Base-by-base conservation (phyloP, 169 alveolate genomes). In the Toxoplasma gondii region DNA sequence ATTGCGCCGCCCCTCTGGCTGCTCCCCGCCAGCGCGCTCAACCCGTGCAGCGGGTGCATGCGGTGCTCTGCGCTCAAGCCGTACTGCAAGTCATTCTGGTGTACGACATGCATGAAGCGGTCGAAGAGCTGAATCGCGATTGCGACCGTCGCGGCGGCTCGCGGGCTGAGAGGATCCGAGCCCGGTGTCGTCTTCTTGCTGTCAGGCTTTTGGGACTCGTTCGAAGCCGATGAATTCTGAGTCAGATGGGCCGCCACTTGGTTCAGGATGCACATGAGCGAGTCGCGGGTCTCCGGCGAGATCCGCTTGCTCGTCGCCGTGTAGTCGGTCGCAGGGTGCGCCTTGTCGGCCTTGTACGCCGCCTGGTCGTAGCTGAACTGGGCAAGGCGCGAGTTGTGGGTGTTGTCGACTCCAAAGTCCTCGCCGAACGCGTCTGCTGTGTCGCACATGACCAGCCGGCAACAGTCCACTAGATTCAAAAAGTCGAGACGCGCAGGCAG, bases 161-260 rank as follows among this genome's bases (percentile, higher is more conserved):
- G 88, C 34, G 94, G 90, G 24, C 58, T 83, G 38, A 91, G 90
- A 9, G 94, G 83, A 49, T 91, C 94, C 29, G 69, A 43, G 45
- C 49, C 84, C 44, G 84, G 84, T 34, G 64, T 82, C 90, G 90
- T 82, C 90, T 91, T 91, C 81, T n/a, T n/a, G 9, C 44, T 19
- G 49, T 2, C 86, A 10, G 39, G 10, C 49, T 38, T 27, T 31
- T 19, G 12, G 29, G 12, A 4, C 10, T 27, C 45, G 44, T 74
- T 4, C 0, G 69, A 31, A 16, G 88, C n/a, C 27, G 67, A 38
- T 2, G 64, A 7, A n/a, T 88, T 74, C 94, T 91, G 90, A 0
- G 94, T 82, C 82, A 91, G 90, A 67, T 91, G 94, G n/a, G 83
- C 90, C 16, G 90, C 88, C 78, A 91, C 94, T 58, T 91, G 69